Conservation (phyloP, 495 filamentous ascomycete genomes). For the Aspergillus heteromorphus region DNA sequence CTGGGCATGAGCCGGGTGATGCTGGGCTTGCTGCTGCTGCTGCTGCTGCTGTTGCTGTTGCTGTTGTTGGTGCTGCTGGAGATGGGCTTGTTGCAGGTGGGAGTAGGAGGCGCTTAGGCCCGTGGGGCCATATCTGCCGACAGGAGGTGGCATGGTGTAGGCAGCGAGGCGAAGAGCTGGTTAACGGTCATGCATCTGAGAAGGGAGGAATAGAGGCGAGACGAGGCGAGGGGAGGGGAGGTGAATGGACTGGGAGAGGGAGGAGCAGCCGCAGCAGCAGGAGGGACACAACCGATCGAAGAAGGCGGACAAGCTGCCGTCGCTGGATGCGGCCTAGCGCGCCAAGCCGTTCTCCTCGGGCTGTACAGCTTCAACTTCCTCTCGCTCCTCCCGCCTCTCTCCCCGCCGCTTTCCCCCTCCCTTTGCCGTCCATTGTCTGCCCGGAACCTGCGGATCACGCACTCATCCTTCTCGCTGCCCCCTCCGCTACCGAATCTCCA, state of each 20-base stretch:
- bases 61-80: conserved; percentile 47
- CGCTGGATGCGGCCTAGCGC: conserved; percentile 32
- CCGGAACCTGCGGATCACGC: conserved; percentile 11
- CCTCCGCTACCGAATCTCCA: no score
- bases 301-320: conserved; percentile 16
- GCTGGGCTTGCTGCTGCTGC: conserved; percentile 46
- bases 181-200: conserved; percentile 20
- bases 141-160: conserved; percentile 33
- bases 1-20: conserved; percentile 46
- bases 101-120: conserved; percentile 38
- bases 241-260: no score
- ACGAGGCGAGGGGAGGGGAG: background rate
- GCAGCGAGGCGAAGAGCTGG: conserved; percentile 5
- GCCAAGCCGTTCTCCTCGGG: conserved; percentile 13
- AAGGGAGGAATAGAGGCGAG: conserved; percentile 16
- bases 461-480: background rate
- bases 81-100: conserved; percentile 43
- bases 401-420: background rate
- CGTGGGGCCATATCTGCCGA: conserved; percentile 47
- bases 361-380: conserved; percentile 21
- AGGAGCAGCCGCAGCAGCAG: no score
- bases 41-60: conserved; percentile 49
- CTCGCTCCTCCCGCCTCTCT: background rate
- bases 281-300: background rate
- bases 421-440: conserved; percentile 7